phyloP scores from a whole-genome alignment of 768 basidiomycete species.

The Pleurotus eryngii region DNA sequence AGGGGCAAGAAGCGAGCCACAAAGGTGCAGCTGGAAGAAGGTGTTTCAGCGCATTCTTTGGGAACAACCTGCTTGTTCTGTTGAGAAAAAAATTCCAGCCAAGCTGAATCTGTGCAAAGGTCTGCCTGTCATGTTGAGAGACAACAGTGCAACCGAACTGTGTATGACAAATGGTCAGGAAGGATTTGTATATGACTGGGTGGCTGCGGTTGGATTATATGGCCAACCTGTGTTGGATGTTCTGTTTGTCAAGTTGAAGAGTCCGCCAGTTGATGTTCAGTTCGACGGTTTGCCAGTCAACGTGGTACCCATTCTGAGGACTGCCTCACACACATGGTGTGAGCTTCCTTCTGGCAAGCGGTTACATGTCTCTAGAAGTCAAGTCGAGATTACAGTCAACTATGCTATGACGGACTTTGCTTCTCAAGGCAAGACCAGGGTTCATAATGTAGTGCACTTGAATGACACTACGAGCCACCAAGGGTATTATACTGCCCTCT shows the following conservation, averaged over 20 bases:
- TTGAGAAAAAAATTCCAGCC: constrained; percentile 18
- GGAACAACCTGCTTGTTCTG: no score
- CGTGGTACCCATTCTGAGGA: constrained; percentile 17
- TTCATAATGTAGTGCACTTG: constrained; percentile 23
- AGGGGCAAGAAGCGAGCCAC: not conserved
- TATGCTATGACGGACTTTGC: constrained; percentile 34
- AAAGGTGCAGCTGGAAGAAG: no score
- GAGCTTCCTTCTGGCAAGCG: constrained; percentile 12
- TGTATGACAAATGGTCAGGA: constrained; percentile 18
- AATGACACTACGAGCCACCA: constrained; percentile 19
- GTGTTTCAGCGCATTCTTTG: no score
- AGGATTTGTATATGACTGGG: constrained; percentile 8
- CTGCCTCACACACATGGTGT: constrained; percentile 4
- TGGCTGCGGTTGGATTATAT: not conserved
- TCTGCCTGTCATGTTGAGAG: constrained; percentile 28
- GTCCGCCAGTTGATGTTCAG: constrained; percentile 9
- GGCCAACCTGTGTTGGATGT: constrained; percentile 9
- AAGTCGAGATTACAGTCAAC: constrained; percentile 23
- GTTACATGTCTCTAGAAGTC: constrained; percentile 16
- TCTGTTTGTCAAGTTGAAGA: constrained; percentile 12
- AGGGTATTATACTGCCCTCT: constrained; percentile 28
- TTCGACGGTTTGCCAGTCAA: constrained; percentile 12
- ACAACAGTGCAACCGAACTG: constrained; percentile 28
- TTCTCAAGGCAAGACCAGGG: constrained; percentile 28
- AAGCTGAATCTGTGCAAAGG: constrained; percentile 27